phyloP scores from a whole-genome alignment of 2,329 filamentous ascomycete species.

The Trichoderma simmonsii region DNA sequence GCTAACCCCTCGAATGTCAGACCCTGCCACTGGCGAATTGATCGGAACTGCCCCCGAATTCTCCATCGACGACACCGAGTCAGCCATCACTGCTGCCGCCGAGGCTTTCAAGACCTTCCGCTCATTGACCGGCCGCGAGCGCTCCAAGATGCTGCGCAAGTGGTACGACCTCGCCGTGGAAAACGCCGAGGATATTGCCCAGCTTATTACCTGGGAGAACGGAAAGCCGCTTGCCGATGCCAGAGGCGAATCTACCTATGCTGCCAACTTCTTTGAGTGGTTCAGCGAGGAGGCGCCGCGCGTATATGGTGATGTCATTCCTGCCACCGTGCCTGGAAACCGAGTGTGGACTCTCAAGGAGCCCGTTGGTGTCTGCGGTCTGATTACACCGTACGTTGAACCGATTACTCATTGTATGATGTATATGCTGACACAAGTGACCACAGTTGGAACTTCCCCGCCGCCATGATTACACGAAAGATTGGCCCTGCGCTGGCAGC shows the following conservation, averaged over 20 bases:
- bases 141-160: slow-evolving; percentile 68
- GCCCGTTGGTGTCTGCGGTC: slow-evolving; percentile 38
- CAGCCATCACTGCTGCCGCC: slow-evolving; percentile 79
- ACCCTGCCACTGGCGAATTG: slow-evolving; percentile 76
- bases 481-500: slow-evolving; percentile 76
- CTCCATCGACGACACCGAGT: slow-evolving; percentile 70
- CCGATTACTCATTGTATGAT: not conserved
- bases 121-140: slow-evolving; percentile 69
- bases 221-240: slow-evolving; percentile 79
- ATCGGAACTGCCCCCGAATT: slow-evolving; percentile 88
- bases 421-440: slow-evolving; percentile 46
- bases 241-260: slow-evolving; percentile 68
- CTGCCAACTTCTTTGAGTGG: slow-evolving; percentile 76
- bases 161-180: slow-evolving; percentile 81
- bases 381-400: slow-evolving; percentile 68
- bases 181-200: slow-evolving; percentile 77
- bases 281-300: slow-evolving; percentile 76
- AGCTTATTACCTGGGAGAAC: slow-evolving; percentile 84
- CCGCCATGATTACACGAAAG: slow-evolving; percentile 72
- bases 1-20: slow-evolving; percentile 38
- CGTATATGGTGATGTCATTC: slow-evolving; percentile 71
- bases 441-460: slow-evolving; percentile 78
- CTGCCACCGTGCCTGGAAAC: slow-evolving; percentile 58
- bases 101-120: slow-evolving; percentile 71
- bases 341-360: slow-evolving; percentile 19